These are phyloP conservation scores for Fusarium albidum DNA, from an alignment of 2,329 filamentous ascomycete species.

Conservation along the genomic window DNA sequence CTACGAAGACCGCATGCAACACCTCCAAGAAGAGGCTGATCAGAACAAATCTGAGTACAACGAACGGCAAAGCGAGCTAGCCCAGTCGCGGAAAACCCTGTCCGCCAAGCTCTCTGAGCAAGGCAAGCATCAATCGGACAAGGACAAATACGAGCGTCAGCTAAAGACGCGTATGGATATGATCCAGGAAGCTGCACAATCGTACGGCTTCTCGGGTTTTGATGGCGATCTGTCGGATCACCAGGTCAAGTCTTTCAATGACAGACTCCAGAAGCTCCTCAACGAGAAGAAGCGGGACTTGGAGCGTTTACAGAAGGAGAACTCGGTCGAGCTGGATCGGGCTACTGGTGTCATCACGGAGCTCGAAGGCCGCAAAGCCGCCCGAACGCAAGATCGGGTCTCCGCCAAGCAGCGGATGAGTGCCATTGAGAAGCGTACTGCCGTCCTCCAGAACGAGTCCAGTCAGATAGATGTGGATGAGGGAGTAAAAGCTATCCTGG, in stretches of 20 bases:
- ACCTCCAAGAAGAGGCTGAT: slow-evolving; percentile 70
- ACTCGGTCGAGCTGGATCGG: slow-evolving; percentile 75
- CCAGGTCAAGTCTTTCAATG: slow-evolving; percentile 79
- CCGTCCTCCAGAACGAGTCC: slow-evolving; percentile 71
- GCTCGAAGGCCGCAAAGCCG: slow-evolving; percentile 77
- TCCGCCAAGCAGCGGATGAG: slow-evolving; percentile 76
- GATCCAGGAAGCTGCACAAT: slow-evolving; percentile 79
- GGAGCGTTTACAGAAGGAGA: slow-evolving; percentile 77
- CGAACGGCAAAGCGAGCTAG: slow-evolving; percentile 64
- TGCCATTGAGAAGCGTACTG: slow-evolving; percentile 75
- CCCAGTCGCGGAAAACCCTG: slow-evolving; percentile 54
- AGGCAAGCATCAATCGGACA: slow-evolving; percentile 85
- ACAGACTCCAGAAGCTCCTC: slow-evolving; percentile 76
- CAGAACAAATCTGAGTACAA: slow-evolving; percentile 70
- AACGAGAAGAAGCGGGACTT: slow-evolving; percentile 82
- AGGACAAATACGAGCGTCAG: slow-evolving; percentile 85
- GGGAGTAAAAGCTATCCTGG: slow-evolving; percentile 79
- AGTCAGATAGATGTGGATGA: slow-evolving; percentile 85
- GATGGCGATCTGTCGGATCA: slow-evolving; percentile 79
- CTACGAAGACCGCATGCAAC: slow-evolving; percentile 77
- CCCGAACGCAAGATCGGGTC: slow-evolving; percentile 76
- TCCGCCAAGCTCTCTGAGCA: slow-evolving; percentile 68
- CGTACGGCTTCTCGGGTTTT: slow-evolving; percentile 84
- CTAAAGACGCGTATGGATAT: slow-evolving; percentile 74
- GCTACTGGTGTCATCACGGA: slow-evolving; percentile 77